Base-by-base conservation (phyloP, 2,329 filamentous ascomycete genomes). In the Claviceps pazoutovae region DNA sequence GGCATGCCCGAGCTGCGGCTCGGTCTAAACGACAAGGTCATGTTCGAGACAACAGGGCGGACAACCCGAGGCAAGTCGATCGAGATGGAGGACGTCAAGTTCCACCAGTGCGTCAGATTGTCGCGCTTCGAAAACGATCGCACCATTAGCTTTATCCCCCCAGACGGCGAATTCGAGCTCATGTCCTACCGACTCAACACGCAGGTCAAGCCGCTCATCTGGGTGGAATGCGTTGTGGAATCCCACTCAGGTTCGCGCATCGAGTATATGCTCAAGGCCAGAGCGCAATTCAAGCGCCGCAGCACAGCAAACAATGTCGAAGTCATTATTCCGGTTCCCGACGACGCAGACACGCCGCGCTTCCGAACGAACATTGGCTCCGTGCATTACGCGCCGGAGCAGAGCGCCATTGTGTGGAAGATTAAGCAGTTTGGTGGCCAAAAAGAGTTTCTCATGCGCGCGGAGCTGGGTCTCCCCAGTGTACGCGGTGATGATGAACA, bases 41-140 rank as follows among this genome's bases (percentile, higher is more conserved):
- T 98, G 93, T 98, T 98, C 64, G 93, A 98, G 72, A 95, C 89
- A 4, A 98, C 93, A 0, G 93, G 93, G 30, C 80, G 93, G 55
- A 88, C 91, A 16, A 97, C 91, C 42, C 76, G 93, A 62, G 93
- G 93, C 55, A 98, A 98, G 71, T 88, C 93, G 9, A 93, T 98
- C 57, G 93, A 98, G 72, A 98, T 98, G 93, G 93, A 98, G 64
- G 93, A 98, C 61, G 93, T 98, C 69, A 98, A 98, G 64, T 98
- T 98, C 69, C 93, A 98, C 71, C 93, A 98, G 68, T 98, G 93
- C 65, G 93, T 98, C 57, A 83, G 93, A 56, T 77, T 98, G 57
- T 94, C 89, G 47, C 82, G 93, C 58, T 98, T 98, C 71, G 93
- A 98, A 69, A 98, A 97, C 69, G 93, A 98, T 73, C 79, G 93